Base-by-base conservation (phyloP, 2,329 filamentous ascomycete genomes). In the Huntiella omanensis region DNA sequence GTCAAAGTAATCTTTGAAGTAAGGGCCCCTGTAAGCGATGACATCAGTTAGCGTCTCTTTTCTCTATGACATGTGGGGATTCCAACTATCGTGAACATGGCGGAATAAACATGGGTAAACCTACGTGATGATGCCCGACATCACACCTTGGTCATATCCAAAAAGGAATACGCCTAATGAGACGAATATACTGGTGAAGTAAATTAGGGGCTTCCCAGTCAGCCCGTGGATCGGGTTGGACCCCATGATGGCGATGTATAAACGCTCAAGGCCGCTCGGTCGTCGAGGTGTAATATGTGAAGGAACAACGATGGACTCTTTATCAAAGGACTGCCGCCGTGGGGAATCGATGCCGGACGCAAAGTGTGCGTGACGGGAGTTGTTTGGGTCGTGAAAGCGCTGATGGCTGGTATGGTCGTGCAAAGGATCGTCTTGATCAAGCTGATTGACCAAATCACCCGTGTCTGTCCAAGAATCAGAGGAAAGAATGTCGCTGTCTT, bases 181-280 rank as follows among this genome's bases (percentile, higher is more conserved):
- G 51, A 88, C 83, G 58, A 88, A 83, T 40, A 95, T 81, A 64
- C 84, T 94, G 42, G 87, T 95, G 59, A 95, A 95, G 60, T 94
- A 95, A 80, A 98, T 74, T 58, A 98, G 70, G 64, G 88, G 79
- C 69, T 92, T 94, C 66, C 91, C 91, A 57, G 92, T 93, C 55
- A 98, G 74, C 69, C 91, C 91, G 66, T 91, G 83, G 57, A 85
- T 80, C 59, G 81, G 77, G 59, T 73, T 69, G 54, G 77, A 73
- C 54, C 85, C 77, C 87, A 98, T 95, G 72, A 92, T 80, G 68
- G 70, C 63, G 55, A 81, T 83, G 56, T 96, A 64, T 53, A 83
- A 62, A 58, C 77, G 80, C 61, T 87, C 75, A 52, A 67, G 72
- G 55, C 71, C 71, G 46, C 75, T 72, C 51, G 86, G 75, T 51